Conservation (phyloP, 495 filamentous ascomycete species). For the Hypoxylon rickii region DNA sequence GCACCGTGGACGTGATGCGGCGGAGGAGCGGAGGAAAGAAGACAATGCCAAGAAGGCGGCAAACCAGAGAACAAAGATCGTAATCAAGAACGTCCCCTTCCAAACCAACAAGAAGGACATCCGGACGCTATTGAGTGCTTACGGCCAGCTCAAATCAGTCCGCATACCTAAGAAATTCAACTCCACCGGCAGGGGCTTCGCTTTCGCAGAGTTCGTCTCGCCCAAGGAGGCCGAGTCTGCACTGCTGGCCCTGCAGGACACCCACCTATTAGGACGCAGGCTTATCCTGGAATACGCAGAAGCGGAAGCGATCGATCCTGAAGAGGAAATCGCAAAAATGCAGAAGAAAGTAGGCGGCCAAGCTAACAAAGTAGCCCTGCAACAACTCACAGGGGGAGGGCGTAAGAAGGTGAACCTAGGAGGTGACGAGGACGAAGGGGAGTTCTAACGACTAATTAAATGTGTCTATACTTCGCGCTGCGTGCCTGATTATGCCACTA, state of each 20-base stretch:
- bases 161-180: conserved; percentile 96
- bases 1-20: conserved; percentile 83
- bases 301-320: conserved; percentile 82
- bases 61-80: conserved; percentile 80
- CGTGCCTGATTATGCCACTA: conserved; percentile 28
- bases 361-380: conserved; percentile 83
- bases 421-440: conserved; percentile 70
- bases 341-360: conserved; percentile 90
- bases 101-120: conserved; percentile 93
- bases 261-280: conserved; percentile 86
- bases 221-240: conserved; percentile 92
- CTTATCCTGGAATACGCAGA: conserved; percentile 90
- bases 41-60: conserved; percentile 75
- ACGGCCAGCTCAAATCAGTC: conserved; percentile 89
- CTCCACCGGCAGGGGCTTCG: conserved; percentile 83
- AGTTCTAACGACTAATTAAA: conserved; percentile 38
- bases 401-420: conserved; percentile 88
- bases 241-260: conserved; percentile 85
- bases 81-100: conserved; percentile 98
- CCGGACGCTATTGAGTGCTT: conserved; percentile 78
- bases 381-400: conserved; percentile 78
- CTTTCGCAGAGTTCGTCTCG: conserved; percentile 95
- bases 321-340: conserved; percentile 95
- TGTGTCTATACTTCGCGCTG: conserved; percentile 28
- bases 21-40: conserved; percentile 78